Evolutionary conservation across 2,329 filamentous ascomycete species (phyloP).

Genomic region (Clonostachys rosea): DNA sequence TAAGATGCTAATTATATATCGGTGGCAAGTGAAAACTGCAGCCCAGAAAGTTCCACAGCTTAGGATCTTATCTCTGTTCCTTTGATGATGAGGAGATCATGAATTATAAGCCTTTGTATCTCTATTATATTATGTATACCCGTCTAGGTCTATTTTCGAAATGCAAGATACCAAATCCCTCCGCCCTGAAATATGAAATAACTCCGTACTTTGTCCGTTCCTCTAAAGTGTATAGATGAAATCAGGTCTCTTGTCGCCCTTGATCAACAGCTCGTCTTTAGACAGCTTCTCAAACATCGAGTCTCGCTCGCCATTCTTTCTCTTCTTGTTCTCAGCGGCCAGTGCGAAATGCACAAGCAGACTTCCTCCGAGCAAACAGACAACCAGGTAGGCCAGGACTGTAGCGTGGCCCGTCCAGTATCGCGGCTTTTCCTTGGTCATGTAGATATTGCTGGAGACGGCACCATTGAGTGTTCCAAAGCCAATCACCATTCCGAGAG

Average conservation of each 20-base stretch:
- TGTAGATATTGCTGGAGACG: slow-evolving; percentile 67
- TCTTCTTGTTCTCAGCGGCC: slow-evolving; percentile 53
- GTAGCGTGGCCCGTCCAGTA: slow-evolving; percentile 51
- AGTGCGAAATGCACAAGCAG: slow-evolving; percentile 56
- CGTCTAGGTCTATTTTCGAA: too few species aligned
- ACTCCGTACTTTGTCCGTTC: too few species aligned
- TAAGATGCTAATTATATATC: too few species aligned
- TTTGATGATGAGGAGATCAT: too few species aligned
- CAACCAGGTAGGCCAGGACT: slow-evolving; percentile 58
- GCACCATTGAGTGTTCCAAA: slow-evolving; percentile 52
- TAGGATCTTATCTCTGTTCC: too few species aligned
- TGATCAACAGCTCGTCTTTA: slow-evolving; percentile 45
- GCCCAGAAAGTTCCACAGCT: too few species aligned
- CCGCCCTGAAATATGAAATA: too few species aligned
- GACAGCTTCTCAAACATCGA: slow-evolving; percentile 48
- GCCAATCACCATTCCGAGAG: slow-evolving; percentile 61
- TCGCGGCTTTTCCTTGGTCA: slow-evolving; percentile 17
- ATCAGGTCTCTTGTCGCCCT: slow-evolving; percentile 47
- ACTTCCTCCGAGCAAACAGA: slow-evolving; percentile 62
- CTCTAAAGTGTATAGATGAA: slow-evolving; percentile 24
- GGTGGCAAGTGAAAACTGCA: too few species aligned
- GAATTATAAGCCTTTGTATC: too few species aligned
- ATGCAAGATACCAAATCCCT: too few species aligned
- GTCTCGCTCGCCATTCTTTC: slow-evolving; percentile 50
- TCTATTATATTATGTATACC: too few species aligned